Base-by-base conservation (phyloP, 306 rosid genomes). In the Acacia crassicarpa region DNA sequence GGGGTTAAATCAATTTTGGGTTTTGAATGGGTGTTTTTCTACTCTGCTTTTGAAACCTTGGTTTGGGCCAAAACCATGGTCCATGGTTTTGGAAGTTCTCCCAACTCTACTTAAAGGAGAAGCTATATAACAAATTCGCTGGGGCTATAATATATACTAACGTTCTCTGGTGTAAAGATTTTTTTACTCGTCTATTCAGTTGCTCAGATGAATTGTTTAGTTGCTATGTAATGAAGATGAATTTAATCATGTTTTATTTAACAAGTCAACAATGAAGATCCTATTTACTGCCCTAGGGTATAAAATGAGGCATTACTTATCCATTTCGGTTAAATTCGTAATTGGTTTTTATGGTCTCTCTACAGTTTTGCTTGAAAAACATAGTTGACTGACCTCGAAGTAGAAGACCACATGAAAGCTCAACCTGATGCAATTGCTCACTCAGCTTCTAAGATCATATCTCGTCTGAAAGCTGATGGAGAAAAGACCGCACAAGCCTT, bases 361-460 rank as follows among this genome's bases (percentile, higher is more conserved):
- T 84, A 54, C 85, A 25, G 59, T 78, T 79, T 77, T 46, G 22
- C 15, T 83, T 51, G 45, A 2, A 54, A 79, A 59, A 38, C 69
- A 54, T 19, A 51, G 27, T 46, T 75, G 32, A 83, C 87, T 48
- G 65, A 68, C 80, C 91, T 95, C 87, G 99, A 95, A 87, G 67
- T 91, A 82, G 99, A 93, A 84, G 98, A 95, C 82, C 90, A 86
- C 74, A 23, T 63, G 83, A 92, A 91, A 80, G 99, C 98, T 85
- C 93, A 88, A 70, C 94, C 99, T 5, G 99, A 95, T 91, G 89
- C 91, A 49, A 92, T 95, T 88, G 94, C 97, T 23, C 94, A 90
- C 88, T 86, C 97, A 54, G 97, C 97, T 70, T 86, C 91, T 76
- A 95, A 92, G 88, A 91, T 95, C 79, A 87, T 95, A 81, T 89